phyloP scores from a whole-genome alignment of 768 basidiomycete species.

The Gloeophyllum trabeum region DNA sequence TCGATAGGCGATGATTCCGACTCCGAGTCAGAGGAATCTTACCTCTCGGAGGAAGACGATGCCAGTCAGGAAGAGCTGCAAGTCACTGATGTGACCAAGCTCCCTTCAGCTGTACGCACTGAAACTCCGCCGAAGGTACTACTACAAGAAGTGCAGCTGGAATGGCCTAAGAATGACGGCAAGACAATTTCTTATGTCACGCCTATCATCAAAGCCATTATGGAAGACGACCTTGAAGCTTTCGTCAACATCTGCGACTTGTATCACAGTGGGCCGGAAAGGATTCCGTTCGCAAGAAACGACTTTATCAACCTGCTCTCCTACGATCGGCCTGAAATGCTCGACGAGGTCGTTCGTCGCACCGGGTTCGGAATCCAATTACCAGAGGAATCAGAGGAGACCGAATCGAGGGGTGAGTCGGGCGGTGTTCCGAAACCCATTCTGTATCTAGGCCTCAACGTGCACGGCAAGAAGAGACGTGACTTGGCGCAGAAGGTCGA shows the following conservation, averaged over 20 bases:
- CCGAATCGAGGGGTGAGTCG: conserved; percentile 22
- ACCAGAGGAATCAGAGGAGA: conserved; percentile 7
- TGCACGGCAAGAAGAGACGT: conserved; percentile 51
- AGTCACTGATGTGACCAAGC: conserved; percentile 42
- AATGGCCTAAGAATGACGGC: conserved; percentile 2
- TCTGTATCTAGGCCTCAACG: conserved; percentile 46
- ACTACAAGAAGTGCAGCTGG: conserved; percentile 14
- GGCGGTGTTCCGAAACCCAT: conserved; percentile 13
- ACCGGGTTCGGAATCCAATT: conserved; percentile 25
- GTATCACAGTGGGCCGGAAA: conserved; percentile 15
- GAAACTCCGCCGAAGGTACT: conserved; percentile 25
- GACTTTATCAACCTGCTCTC: conserved; percentile 18
- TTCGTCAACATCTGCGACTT: conserved; percentile 38
- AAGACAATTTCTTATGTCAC: conserved; percentile 5
- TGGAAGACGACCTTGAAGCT: conserved; percentile 35
- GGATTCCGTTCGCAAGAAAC: conserved; percentile 19
- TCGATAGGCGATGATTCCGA: too few relatives aligned
- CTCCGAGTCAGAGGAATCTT: conserved; percentile 10
- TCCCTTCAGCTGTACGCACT: conserved; percentile 30
- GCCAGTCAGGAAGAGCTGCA: too few relatives aligned
- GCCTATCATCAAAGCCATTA: conserved; percentile 24
- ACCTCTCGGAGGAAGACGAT: conserved; percentile 19
- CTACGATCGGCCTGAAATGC: conserved; percentile 33
- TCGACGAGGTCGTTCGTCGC: conserved; percentile 46
- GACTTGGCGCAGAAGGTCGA: conserved; percentile 42